Evolutionary conservation across 23 red algal genomes (phyloP).

Genomic region (Pyropia haitanensis): DNA sequence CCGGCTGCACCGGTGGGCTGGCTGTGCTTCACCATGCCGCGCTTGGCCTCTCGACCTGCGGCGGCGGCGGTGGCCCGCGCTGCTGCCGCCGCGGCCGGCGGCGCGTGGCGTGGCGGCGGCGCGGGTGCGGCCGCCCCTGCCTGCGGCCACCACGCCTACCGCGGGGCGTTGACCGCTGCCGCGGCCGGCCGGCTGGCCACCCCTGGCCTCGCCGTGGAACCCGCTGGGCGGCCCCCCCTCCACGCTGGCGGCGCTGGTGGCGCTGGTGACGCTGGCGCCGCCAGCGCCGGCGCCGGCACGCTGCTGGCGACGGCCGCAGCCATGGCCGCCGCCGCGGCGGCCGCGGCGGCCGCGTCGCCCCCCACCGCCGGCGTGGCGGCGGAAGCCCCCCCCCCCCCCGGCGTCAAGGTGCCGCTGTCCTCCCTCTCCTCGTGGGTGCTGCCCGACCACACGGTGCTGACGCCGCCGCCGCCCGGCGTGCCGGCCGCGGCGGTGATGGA

Average conservation of each 20-base stretch:
- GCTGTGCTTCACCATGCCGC: too few relatives aligned
- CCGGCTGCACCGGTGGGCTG: too few relatives aligned
- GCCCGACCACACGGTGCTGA: not conserved
- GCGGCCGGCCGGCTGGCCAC: not conserved
- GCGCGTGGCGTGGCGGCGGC: not conserved
- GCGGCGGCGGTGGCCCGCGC: not conserved
- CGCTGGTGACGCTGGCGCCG: not conserved
- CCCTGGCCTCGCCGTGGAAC: not conserved
- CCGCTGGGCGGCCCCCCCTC: not conserved
- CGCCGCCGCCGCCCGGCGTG: not conserved
- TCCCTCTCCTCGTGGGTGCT: not conserved
- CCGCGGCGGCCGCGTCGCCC: not conserved
- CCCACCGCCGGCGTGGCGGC: not conserved
- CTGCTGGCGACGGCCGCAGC: conserved; percentile 1
- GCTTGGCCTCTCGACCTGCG: too few relatives aligned
- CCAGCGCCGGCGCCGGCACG: not conserved
- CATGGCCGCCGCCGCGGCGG: not conserved
- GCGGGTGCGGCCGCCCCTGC: not conserved
- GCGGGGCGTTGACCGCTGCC: not conserved
- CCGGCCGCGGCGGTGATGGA: conserved; percentile 5
- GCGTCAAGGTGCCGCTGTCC: not conserved
- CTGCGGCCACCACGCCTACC: not conserved
- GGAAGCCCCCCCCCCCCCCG: not conserved
- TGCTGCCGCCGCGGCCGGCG: not conserved
- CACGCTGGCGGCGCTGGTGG: too few relatives aligned